Evolutionary conservation across 495 filamentous ascomycete species (phyloP).

Genomic region (Neurospora sublineolata): DNA sequence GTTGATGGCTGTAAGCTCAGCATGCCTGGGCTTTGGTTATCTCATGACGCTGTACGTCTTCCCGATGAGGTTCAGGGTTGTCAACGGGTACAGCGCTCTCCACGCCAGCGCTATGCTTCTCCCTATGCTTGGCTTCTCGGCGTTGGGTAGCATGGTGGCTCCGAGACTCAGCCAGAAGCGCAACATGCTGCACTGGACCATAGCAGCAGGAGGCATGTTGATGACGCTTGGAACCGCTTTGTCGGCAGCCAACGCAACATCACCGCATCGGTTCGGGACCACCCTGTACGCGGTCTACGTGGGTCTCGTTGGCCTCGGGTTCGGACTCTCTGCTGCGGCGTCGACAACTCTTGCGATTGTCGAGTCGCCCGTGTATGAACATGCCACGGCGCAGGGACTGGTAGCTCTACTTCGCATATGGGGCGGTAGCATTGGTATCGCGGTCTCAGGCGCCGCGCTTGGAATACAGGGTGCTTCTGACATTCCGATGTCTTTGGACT

Average conservation of each 20-base stretch:
- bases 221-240: conserved; percentile 29
- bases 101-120: conserved; percentile 48
- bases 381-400: conserved; percentile 40
- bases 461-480: not conserved
- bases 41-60: conserved; percentile 45
- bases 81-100: conserved; percentile 37
- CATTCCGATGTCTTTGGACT: not conserved
- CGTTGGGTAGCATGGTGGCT: conserved; percentile 34
- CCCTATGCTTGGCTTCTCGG: conserved; percentile 39
- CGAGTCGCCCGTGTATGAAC: conserved; percentile 26
- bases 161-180: conserved; percentile 26
- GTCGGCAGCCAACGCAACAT: not conserved
- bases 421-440: conserved; percentile 43
- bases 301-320: conserved; percentile 29
- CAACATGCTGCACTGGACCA: conserved; percentile 24
- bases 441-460: conserved; percentile 36
- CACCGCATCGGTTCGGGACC: not conserved
- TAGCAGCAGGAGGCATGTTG: conserved; percentile 20
- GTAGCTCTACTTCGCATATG: conserved; percentile 40
- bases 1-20: conserved; percentile 29
- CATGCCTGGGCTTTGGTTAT: conserved; percentile 45
- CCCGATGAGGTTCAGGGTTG: conserved; percentile 47
- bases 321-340: conserved; percentile 29
- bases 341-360: conserved; percentile 24
- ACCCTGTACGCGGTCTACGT: not conserved